These are phyloP conservation scores for Paecilomyces niveus DNA, from an alignment of 2,329 filamentous ascomycete genomes.

Conservation along the genomic window DNA sequence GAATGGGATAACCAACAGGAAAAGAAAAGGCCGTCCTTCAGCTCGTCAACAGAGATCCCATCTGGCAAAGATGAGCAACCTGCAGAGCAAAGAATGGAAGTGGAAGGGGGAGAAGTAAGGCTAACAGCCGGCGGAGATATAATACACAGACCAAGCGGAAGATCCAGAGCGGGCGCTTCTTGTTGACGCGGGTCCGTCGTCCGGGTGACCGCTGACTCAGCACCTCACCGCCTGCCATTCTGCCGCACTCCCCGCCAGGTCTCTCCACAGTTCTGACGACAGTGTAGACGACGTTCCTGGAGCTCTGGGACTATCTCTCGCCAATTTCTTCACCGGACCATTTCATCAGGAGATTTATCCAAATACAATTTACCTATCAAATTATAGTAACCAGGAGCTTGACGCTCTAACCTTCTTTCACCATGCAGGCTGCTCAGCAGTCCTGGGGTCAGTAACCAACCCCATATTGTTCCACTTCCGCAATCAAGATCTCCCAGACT, in stretches of 20 bases:
- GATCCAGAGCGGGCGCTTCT: slow-evolving; percentile 10
- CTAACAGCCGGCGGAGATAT: not conserved
- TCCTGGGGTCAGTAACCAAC: slow-evolving; percentile 49
- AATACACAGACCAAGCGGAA: not conserved
- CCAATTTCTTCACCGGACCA: not conserved
- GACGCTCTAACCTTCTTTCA: slow-evolving; percentile 7
- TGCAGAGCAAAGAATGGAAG: not conserved
- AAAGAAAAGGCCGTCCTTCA: not conserved
- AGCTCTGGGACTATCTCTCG: too few species aligned
- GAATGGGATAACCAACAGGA: not conserved
- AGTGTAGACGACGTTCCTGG: too few species aligned
- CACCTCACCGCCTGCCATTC: slow-evolving; percentile 18
- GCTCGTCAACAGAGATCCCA: not conserved
- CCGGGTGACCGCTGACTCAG: slow-evolving; percentile 30
- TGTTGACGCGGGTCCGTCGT: slow-evolving; percentile 24
- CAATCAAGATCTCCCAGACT: slow-evolving; percentile 4
- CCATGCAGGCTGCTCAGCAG: slow-evolving; percentile 52
- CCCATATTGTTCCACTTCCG: not conserved
- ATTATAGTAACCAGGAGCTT: not conserved
- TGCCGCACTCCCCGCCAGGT: slow-evolving; percentile 17
- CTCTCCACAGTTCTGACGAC: slow-evolving; percentile 5
- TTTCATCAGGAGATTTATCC: not conserved
- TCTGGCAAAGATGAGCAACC: not conserved
- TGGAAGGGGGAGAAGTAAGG: not conserved
- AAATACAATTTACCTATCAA: not conserved